phyloP scores from a whole-genome alignment of 805 yeast species.

The Hanseniaspora occidentalis region DNA sequence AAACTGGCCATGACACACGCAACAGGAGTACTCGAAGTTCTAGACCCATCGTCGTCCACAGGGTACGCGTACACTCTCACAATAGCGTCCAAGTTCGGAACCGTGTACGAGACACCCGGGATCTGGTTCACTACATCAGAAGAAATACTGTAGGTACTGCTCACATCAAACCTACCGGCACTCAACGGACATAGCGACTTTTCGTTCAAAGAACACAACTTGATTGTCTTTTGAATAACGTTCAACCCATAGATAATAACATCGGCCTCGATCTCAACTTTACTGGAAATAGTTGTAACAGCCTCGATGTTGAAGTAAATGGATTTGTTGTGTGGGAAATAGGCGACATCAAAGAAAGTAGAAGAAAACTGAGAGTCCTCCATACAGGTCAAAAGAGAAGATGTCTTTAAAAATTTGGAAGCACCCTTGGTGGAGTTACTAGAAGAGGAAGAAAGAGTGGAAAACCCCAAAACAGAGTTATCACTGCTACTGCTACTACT shows the following conservation, averaged over 20 bases:
- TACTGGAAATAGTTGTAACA: constrained; percentile 61
- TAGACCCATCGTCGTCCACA: constrained; percentile 27
- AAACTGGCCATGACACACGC: constrained; percentile 91
- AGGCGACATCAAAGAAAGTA: constrained; percentile 63
- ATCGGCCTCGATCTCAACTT: constrained; percentile 52
- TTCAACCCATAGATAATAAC: constrained; percentile 74
- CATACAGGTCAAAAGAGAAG: constrained; percentile 86
- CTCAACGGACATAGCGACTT: constrained; percentile 66
- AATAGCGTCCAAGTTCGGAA: constrained; percentile 91
- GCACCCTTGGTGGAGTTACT: constrained; percentile 6
- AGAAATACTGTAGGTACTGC: constrained; percentile 34
- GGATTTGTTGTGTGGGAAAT: constrained; percentile 51
- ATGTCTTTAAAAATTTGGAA: constrained; percentile 30
- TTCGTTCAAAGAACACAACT: constrained; percentile 53
- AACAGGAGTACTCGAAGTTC: constrained; percentile 30
- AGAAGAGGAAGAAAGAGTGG: constrained; percentile 3
- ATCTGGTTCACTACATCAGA: constrained; percentile 34
- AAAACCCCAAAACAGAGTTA: background rate
- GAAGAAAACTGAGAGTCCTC: constrained; percentile 79
- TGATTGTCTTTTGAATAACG: constrained; percentile 38
- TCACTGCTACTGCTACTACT: background rate
- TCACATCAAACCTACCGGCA: constrained; percentile 75
- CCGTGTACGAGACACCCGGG: constrained; percentile 76
- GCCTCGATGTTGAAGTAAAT: constrained; percentile 63
- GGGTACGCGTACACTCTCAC: constrained; percentile 62